A percentile compares a stretch with the other conserved stretches of the same genome.
Evolutionary conservation across 768 basidiomycete genomes (phyloP).

Genomic region (Tulasnella sp.): DNA sequence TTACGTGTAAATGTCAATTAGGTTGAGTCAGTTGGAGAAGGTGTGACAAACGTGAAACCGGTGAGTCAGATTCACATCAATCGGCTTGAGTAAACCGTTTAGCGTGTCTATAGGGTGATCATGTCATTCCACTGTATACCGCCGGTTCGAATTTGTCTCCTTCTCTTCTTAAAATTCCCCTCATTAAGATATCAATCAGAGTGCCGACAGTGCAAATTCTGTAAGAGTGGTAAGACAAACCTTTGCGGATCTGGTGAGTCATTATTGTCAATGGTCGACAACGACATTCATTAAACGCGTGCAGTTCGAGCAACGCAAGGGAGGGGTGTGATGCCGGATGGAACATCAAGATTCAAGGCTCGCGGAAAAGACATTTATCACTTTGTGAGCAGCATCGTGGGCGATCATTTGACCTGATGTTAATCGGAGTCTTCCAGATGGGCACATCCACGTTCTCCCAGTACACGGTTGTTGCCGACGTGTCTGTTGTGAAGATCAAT

Average conservation of each 20-base stretch:
- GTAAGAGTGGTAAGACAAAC: constrained; percentile 96
- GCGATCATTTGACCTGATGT: constrained; percentile 2
- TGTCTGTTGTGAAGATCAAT: constrained; percentile 86
- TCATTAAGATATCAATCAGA: constrained; percentile 36
- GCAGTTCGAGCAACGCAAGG: constrained; percentile 88
- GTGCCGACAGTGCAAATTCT: constrained; percentile 96
- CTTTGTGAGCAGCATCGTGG: constrained; percentile 59
- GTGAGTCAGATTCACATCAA: constrained; percentile 25
- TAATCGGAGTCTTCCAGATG: constrained; percentile 46
- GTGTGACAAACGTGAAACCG: constrained; percentile 65
- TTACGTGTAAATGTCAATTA: constrained; percentile 23
- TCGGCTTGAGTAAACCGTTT: no score
- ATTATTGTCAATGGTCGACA: neutral
- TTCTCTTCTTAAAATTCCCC: neutral
- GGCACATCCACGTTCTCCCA: constrained; percentile 99
- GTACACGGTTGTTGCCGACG: constrained; percentile 96
- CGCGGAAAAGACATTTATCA: constrained; percentile 80
- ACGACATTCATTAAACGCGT: no score
- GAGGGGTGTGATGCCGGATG: constrained; percentile 89
- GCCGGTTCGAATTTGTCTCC: constrained; percentile 43
- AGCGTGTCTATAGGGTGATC: constrained; percentile 51
- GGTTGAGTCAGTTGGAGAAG: constrained; percentile 97
- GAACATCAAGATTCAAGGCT: constrained; percentile 72
- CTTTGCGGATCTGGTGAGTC: constrained; percentile 78
- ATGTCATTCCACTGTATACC: constrained; percentile 94